Conservation (phyloP, 805 yeast genomes). For the Dipodascus geniculatus region DNA sequence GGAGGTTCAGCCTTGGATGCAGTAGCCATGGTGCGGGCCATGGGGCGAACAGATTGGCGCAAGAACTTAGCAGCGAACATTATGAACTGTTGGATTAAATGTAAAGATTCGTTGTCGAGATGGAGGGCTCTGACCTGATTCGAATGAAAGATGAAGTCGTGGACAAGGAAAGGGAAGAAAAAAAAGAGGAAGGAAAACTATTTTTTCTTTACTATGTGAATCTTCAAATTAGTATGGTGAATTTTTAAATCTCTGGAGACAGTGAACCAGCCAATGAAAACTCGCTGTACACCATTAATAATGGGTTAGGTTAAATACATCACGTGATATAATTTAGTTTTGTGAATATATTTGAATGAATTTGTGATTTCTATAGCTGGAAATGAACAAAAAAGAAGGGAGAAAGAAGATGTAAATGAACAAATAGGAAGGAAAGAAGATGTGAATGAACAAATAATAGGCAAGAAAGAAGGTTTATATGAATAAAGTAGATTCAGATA, state of each 20-base stretch:
- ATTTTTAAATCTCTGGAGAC: neutral
- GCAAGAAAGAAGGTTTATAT: no score
- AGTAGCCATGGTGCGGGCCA: slow-evolving; percentile 34
- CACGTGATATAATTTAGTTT: neutral
- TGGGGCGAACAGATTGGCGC: neutral
- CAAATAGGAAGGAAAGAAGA: no score
- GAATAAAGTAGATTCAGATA: no score
- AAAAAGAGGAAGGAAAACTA: neutral
- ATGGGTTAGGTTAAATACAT: neutral
- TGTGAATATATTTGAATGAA: no score
- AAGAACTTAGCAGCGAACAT: slow-evolving; percentile 1
- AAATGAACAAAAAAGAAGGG: no score
- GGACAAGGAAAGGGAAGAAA: neutral
- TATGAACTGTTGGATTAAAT: neutral
- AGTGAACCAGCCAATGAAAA: neutral
- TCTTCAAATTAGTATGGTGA: neutral
- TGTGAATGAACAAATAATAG: no score
- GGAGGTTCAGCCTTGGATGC: slow-evolving; percentile 68
- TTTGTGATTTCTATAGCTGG: no score
- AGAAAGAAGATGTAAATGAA: no score
- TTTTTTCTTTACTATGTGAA: neutral
- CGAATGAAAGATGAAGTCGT: neutral
- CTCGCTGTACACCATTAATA: no score
- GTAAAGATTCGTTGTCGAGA: neutral
- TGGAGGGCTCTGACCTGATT: neutral